Evolutionary conservation across 768 basidiomycete species (phyloP), one percentile per base, ranked within the genome.

Genomic region (Lactifluus pinguis): DNA sequence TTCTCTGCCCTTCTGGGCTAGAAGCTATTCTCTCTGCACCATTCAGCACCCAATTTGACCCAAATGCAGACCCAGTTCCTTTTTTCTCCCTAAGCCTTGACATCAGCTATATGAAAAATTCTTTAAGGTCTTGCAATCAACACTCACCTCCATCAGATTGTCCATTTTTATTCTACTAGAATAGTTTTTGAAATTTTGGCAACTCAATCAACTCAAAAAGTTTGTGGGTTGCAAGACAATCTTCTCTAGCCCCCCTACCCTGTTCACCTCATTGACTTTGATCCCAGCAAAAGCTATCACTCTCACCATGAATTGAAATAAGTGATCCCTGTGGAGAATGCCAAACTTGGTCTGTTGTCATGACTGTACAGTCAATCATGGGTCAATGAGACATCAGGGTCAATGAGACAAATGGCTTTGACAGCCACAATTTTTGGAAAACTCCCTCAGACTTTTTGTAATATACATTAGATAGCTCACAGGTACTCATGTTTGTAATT

Each of bases 1-100:
- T 56, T 60, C 61, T 57, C 53, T 63, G 29, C 62, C 64, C 49
- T 57, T 65, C 60, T 63, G 47, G 64, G 62, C 64, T 65, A 65
- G 63, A 64, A 64, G 55, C 38, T 50, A 50, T 49, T 61, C 55
- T 45, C 52, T 25, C 59, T 55, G 59, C 63, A 55, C 51, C 61
- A 41, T 53, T 49, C 61, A 58, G 64, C 61, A n/a, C n/a, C n/a
- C n/a, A n/a, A n/a, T n/a, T n/a, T n/a, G n/a, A 61, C 64, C 63
- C 55, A 55, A 57, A 62, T 49, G n/a, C 61, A 53, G 54, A 60
- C 61, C 56, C 55, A 57, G 55, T 48, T 41, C 54, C 55, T 59
- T 57, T 52, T 63, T 62, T 57, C 60, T 61, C 59, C 48, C 32
- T 59, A 60, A 52, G 41, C 56, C 53, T 34, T 51, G 58, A 49